Evolutionary conservation across 306 rosid genomes (phyloP), one percentile per base, ranked within the genome.

Genomic region (Mimosa bimucronata): DNA sequence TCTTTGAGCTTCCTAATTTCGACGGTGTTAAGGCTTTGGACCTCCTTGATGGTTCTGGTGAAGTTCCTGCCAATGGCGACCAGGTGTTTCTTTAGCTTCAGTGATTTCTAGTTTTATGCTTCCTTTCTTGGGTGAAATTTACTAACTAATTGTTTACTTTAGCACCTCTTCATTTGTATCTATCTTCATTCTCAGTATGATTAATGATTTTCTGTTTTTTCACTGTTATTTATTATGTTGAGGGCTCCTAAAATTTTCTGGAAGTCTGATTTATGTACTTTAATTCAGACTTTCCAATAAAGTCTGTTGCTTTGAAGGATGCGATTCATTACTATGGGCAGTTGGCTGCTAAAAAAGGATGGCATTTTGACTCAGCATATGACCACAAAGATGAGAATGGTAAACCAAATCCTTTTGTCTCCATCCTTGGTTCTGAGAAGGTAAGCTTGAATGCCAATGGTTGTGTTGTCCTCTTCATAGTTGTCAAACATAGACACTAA

Each of bases 291-390:
- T 71, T 72, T 4, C 75, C 53, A 50, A 10, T 53, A 10, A 25
- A 23, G 3, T 55, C 15, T 74, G 16, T 78, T 73, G 45, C 77
- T 85, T 83, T 82, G 77, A 90, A 94, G 97, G 95, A 91, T 74
- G 89, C 88, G 60, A 86, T 92, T 80, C 98, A 94, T 86, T 94
- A 94, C 92, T 89, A 92, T 77, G 98, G 97, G 68, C 89, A 97
- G 78, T 83, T 91, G 86, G 98, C 94, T 67, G 97, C 98, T 11
- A 92, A 94, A 83, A 97, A 94, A 84, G 98, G 97, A 66, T 92
- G 98, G 97, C 97, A 97, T 15, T 94, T 94, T 83, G 98, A 92
- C 79, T 89, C 98, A 40, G 91, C 98, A 9, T 92, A 94, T 82
- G 98, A 94, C 53, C 98, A 92, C 83, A 94, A 91, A 86, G 97